Base-by-base conservation (phyloP, 352 stramenopile genomes). In the Phytophthora multivora region DNA sequence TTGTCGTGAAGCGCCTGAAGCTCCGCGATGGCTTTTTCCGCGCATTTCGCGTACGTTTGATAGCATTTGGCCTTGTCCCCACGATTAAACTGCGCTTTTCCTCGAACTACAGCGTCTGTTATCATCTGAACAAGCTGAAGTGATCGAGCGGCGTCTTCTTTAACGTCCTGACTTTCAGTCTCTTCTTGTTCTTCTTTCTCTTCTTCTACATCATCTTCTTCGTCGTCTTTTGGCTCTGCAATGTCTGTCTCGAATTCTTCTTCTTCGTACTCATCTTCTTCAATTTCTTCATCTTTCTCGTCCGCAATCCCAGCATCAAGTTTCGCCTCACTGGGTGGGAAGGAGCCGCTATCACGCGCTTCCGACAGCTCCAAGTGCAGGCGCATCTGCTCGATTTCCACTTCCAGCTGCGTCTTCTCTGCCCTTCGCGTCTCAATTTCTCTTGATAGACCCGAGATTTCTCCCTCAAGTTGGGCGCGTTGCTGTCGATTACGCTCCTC, bases 21-120 rank as follows among this genome's bases (percentile, higher is more conserved):
- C 43, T 78, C 62, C 0, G 77, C 63, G 5, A 85, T 59, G 28
- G 66, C 73, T 53, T 74, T 69, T 16, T 90, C 74, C 9, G 68
- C 73, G 28, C 70, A 75, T 21, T 79, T 77, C 5, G 77, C 62
- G 51, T 91, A 91, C 38, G 78, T 80, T 50, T 86, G 72, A 45
- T 83, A 89, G 57, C 86, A 94, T 55, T 86, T 86, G 13, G 62
- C 66, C 53, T 90, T 90, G 62, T 94, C 83, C 0, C 86, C 86
- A 10, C 76, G 75, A 54, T 94, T 94, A 61, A 88, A 94, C 43
- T 86, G 77, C 13, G 67, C 53, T 54, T 91, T 92, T 7, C 86
- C 83, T 9, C 74, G 70, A 52, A 84, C 70, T 21, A 94, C 71
- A 0, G 80, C 73, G 15, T 86, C 66, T 5, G 59, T 62, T 40